A percentile compares a stretch with the other conserved stretches of the same genome.
Evolutionary conservation across 192 early-diverging fungal species (phyloP).

Genomic region (Umbelopsis sp.): DNA sequence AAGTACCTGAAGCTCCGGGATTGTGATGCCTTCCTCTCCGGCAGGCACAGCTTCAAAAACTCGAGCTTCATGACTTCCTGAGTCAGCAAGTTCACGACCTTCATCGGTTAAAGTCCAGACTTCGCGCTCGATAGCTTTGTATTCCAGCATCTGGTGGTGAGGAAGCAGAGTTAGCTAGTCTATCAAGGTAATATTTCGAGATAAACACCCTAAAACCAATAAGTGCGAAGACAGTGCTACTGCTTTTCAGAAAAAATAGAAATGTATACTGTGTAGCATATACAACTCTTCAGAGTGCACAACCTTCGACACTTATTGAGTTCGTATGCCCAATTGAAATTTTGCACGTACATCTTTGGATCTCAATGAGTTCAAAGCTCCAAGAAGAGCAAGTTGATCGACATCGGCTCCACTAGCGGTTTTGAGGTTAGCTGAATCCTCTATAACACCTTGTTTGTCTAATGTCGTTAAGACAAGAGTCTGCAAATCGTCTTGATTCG

Average conservation of each 20-base stretch:
- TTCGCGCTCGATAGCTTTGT: slow-evolving; percentile 78
- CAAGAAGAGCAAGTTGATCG: slow-evolving; percentile 72
- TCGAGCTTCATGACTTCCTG: slow-evolving; percentile 91
- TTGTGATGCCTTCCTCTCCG: slow-evolving; percentile 79
- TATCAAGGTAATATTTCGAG: no score
- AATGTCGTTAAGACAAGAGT: slow-evolving; percentile 65
- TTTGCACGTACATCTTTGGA: slow-evolving; percentile 74
- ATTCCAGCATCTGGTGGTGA: slow-evolving; percentile 74
- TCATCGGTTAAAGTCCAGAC: slow-evolving; percentile 86
- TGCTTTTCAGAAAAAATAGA: no score
- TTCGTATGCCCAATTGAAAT: no score
- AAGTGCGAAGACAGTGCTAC: no score
- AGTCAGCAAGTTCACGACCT: slow-evolving; percentile 80
- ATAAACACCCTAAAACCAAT: no score
- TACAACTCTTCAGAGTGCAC: no score
- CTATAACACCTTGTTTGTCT: slow-evolving; percentile 70
- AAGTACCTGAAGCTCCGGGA: slow-evolving; percentile 79
- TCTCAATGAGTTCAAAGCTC: slow-evolving; percentile 83
- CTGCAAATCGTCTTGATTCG: slow-evolving; percentile 49
- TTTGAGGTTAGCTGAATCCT: slow-evolving; percentile 66
- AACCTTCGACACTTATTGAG: no score
- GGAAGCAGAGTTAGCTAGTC: background rate
- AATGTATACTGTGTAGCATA: no score
- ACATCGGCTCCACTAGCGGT: slow-evolving; percentile 57
- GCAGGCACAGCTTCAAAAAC: slow-evolving; percentile 88